Evolutionary conservation across 2,329 filamentous ascomycete species (phyloP).

Genomic region (Penicillium vulpinum): DNA sequence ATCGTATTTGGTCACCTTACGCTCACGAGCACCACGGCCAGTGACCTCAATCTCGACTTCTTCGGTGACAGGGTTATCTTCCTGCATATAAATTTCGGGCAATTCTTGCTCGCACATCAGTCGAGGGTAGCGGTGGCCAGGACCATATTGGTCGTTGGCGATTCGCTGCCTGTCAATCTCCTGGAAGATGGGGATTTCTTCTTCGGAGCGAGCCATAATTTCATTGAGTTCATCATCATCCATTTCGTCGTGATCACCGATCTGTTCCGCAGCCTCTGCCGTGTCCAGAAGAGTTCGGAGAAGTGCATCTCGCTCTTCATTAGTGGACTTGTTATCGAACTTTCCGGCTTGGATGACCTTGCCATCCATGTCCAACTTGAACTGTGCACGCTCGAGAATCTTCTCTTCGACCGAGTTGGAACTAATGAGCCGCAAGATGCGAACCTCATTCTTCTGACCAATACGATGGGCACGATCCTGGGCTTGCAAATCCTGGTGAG

Average conservation of each 20-base stretch:
- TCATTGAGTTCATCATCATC: constrained; percentile 96
- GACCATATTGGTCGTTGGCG: constrained; percentile 70
- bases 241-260: constrained; percentile 93
- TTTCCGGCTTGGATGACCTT: constrained; percentile 99
- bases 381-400: constrained; percentile 93
- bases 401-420: constrained; percentile 98
- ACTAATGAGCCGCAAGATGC: constrained; percentile 91
- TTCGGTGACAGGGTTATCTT: constrained; percentile 77
- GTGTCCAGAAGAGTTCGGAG: constrained; percentile 88
- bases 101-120: constrained; percentile 85
- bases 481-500: constrained; percentile 97
- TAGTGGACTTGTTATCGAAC: constrained; percentile 98
- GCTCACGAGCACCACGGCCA: constrained; percentile 90
- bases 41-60: constrained; percentile 71
- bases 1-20: constrained; percentile 92
- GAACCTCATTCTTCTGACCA: constrained; percentile 98
- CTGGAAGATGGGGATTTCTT: constrained; percentile 76
- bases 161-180: constrained; percentile 75
- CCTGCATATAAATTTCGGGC: constrained; percentile 88
- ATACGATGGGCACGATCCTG: constrained; percentile 99
- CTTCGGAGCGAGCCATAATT: constrained; percentile 84
- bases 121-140: constrained; percentile 66
- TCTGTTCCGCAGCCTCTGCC: constrained; percentile 64
- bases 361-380: constrained; percentile 98
- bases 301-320: constrained; percentile 97